Evolutionary conservation across 2,329 filamentous ascomycete species (phyloP), one percentile per base, ranked within the genome.

Genomic region (Scortechinia acanthostroma): DNA sequence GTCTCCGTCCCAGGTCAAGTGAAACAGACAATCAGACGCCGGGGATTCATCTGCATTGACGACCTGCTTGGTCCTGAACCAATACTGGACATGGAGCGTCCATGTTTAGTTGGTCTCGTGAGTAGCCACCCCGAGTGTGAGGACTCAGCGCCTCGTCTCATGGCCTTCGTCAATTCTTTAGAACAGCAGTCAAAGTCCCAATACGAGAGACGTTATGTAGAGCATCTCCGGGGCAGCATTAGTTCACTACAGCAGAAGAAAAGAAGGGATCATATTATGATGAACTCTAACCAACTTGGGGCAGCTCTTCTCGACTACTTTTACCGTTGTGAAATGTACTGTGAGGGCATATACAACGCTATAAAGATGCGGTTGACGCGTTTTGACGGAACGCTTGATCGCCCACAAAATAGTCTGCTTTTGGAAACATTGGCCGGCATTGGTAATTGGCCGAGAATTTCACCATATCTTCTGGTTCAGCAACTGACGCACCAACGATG

Each of bases 401-500:
- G 15, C 10, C 37, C 19, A 16, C 16, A 16, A 6, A 20, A 6
- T 13, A 42, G n/a, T 16, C 10, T 6, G 15, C 6, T 13, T 42
- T 13, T n/a, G 13, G 37, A 20, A 42, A 6, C 16, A 17, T 13
- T 20, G 10, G 37, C 6, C 10, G 19, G 37, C 10, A 16, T 17
- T 10, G 15, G 15, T 25, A 49, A 51, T 4, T 22, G 42, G 6
- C 58, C 64, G 0, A 53, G 64, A 10, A 13, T 66, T 1, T 60
- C 57, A 0, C 59, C 62, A 0, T 20, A 51, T 0, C 59, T 68
- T 14, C 55, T 70, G 28, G 51, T 71, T 0, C 54, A 58, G 21
- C 60, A 56, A 4, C 58, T 70, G 0, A 55, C 49, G 15, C 53
- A 47, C 1, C 33, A 48, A 0, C 43, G 22, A 47, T 65, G 60